Conservation (phyloP, 2,329 filamentous ascomycete species). For the Ascochyta viciae-villosae region DNA sequence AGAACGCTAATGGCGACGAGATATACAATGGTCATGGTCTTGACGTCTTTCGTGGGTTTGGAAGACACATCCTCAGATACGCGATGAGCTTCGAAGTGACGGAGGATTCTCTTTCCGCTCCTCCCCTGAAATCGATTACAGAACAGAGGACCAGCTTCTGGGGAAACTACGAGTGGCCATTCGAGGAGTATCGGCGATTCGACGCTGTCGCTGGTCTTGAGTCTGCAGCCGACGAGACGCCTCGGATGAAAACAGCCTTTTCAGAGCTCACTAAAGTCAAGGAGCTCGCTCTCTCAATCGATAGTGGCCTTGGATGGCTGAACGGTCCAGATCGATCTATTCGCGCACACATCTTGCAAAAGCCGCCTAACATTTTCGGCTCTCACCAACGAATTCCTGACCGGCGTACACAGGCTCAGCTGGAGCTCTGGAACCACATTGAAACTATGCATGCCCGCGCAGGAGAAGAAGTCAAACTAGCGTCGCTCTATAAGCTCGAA, state of each 20-base stretch:
- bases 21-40: conserved; percentile 65
- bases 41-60: conserved; percentile 68
- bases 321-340: conserved; percentile 65
- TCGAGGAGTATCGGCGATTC: conserved; percentile 65
- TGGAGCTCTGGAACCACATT: conserved; percentile 47
- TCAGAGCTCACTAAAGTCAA: conserved; percentile 61
- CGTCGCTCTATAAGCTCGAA: conserved; percentile 40
- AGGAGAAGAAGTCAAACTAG: conserved; percentile 34
- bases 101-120: conserved; percentile 57
- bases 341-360: conserved; percentile 56
- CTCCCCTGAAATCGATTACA: conserved; percentile 64
- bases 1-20: conserved; percentile 52
- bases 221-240: conserved; percentile 68
- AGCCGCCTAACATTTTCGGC: conserved; percentile 57
- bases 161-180: conserved; percentile 71
- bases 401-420: conserved; percentile 43
- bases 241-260: conserved; percentile 67
- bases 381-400: conserved; percentile 48
- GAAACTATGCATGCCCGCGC: conserved; percentile 27
- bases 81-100: conserved; percentile 74
- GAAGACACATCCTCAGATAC: conserved; percentile 66
- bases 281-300: conserved; percentile 72
- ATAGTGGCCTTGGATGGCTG: conserved; percentile 73
- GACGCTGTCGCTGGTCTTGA: conserved; percentile 66
- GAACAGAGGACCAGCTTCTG: conserved; percentile 65